Base-by-base conservation (phyloP, 805 yeast genomes). In the Phaffomyces thermotolerans region DNA sequence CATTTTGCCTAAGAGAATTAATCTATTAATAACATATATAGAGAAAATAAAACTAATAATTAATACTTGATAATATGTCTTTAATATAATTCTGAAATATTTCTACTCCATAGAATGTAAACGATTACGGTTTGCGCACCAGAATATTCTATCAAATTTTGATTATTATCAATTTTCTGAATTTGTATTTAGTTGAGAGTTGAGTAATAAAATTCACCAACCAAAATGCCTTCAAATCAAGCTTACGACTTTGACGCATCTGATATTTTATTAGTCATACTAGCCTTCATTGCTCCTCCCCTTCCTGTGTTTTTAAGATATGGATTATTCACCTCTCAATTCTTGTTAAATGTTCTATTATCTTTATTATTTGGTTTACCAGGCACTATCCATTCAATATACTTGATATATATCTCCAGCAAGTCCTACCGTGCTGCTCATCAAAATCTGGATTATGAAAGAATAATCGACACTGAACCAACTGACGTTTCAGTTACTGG, bases 321-420 rank as follows among this genome's bases (percentile, higher is more conserved):
- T 39, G 93, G 93, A 1, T 42, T 54, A 37, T 78, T 77, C 52
- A 68, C 82, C 3, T 56, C 65, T 30, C 85, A 83, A 40, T 57
- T 72, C 14, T 62, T 78, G 34, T 56, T 85, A 56, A 83, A 84
- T 65, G 64, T 83, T 39, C 54, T 85, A 36, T 72, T 86, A 56
- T 80, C 90, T 20, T 60, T 79, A 49, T 70, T 86, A 46, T 93
- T 90, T 34, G 84, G 79, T 64, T 65, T 85, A 50, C 95, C 95
- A 3, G 95, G 86, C 46, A 72, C 80, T 41, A 58, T 81, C 14
- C 87, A 81, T 54, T 81, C 87, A 6, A 64, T 81, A 40, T 81
- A 75, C 15, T 17, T 40, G 17, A 24, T 37, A 3, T 43, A 43
- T 24, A 40, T 15, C 24, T 39, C 43, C 4, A 40, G 43, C 8